Evolutionary conservation across 495 filamentous ascomycete genomes (phyloP).

Genomic region (Collariella sp.): DNA sequence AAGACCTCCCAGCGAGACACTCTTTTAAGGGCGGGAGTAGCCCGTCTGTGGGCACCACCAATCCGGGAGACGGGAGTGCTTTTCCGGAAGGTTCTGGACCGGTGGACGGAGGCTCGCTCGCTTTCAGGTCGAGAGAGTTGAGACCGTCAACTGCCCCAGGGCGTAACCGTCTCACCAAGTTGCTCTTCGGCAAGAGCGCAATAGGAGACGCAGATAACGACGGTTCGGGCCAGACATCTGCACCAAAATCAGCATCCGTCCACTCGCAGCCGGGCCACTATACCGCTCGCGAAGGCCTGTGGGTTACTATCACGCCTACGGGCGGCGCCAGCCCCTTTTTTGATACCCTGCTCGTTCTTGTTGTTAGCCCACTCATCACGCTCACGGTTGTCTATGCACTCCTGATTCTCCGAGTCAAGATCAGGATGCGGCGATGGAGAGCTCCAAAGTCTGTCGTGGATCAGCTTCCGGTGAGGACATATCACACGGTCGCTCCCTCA

Average conservation of each 20-base stretch:
- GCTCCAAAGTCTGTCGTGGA: conserved; percentile 95
- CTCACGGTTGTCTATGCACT: conserved; percentile 88
- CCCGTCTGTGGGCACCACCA: too few species aligned
- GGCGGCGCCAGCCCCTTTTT: conserved; percentile 91
- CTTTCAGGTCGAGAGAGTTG: conserved; percentile 18
- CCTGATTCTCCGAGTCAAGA: conserved; percentile 77
- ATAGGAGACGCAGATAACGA: conserved; percentile 21
- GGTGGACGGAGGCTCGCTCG: too few species aligned
- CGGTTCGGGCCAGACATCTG: not conserved
- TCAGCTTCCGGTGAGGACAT: conserved; percentile 86
- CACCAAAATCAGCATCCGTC: conserved; percentile 3
- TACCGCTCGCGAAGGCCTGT: conserved; percentile 67
- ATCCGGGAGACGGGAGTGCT: conserved; percentile 20
- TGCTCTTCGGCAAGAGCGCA: conserved; percentile 40
- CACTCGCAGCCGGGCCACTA: conserved; percentile 20
- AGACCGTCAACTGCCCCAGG: conserved; percentile 18
- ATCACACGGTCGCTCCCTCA: conserved; percentile 67
- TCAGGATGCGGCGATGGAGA: conserved; percentile 84
- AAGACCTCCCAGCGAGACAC: too few species aligned
- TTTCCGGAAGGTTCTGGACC: too few species aligned
- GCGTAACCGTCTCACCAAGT: conserved; percentile 34
- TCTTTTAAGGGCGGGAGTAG: too few species aligned
- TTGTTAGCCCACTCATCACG: conserved; percentile 86
- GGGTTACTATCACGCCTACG: conserved; percentile 90
- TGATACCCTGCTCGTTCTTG: conserved; percentile 86